phyloP scores from a whole-genome alignment of 495 filamentous ascomycete genomes.

The Cetradonia linearis region DNA sequence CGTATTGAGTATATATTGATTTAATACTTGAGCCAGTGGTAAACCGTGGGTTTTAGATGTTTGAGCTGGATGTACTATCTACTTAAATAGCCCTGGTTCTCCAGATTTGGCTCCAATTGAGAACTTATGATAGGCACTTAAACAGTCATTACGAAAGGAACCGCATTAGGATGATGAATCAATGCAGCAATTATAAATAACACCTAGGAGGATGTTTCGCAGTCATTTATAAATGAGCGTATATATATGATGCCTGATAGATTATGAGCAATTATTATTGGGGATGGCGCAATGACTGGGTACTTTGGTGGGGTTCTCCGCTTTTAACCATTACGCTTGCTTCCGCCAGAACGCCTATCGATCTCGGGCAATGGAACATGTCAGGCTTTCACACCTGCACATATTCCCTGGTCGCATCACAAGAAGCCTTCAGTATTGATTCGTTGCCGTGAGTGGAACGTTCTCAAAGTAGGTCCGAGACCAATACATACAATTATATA shows the following conservation, averaged over 20 bases:
- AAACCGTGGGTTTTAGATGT: slow-evolving; percentile 10
- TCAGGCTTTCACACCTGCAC: neutral
- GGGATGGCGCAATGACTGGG: neutral
- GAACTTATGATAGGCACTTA: neutral
- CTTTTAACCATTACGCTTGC: too few relatives aligned
- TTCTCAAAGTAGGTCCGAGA: neutral
- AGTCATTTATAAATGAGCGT: neutral
- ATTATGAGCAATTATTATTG: neutral
- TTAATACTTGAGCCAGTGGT: slow-evolving; percentile 17
- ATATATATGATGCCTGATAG: neutral
- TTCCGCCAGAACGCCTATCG: neutral
- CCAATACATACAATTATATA: neutral
- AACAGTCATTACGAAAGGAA: neutral
- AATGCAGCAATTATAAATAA: neutral
- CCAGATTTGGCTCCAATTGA: neutral
- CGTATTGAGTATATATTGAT: slow-evolving; percentile 17
- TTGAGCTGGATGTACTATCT: neutral
- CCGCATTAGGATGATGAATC: neutral
- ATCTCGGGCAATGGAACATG: neutral
- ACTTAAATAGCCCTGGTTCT: neutral
- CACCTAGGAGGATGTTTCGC: neutral
- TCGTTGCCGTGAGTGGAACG: neutral
- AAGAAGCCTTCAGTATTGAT: neutral
- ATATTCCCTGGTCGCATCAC: neutral
- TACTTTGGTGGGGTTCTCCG: too few relatives aligned